These are phyloP conservation scores for Centaurea solstitialis DNA, from an alignment of 129 eudicot genomes.

Conservation along the genomic window DNA sequence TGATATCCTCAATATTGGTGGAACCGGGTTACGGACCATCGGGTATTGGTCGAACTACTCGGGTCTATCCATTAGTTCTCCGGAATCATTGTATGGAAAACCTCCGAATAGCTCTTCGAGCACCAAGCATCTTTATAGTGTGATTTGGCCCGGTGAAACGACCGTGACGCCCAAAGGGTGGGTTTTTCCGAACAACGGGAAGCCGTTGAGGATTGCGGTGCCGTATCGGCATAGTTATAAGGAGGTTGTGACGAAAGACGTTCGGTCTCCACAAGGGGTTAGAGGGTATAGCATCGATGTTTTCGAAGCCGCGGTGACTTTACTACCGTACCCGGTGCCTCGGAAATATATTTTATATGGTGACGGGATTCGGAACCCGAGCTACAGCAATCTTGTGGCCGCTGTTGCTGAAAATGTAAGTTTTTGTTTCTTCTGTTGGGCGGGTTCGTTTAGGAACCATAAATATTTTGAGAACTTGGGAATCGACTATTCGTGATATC, in stretches of 20 bases:
- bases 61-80: conserved; percentile 59
- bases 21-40: conserved; percentile 58
- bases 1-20: conserved; percentile 77
- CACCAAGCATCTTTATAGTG: conserved; percentile 56
- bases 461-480: no score
- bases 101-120: conserved; percentile 50
- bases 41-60: conserved; percentile 95
- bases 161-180: conserved; percentile 75
- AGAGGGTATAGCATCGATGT: conserved; percentile 88
- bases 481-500: no score
- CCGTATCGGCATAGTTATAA: conserved; percentile 73
- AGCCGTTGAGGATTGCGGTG: conserved; percentile 76
- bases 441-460: not conserved
- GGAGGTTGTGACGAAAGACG: conserved; percentile 65
- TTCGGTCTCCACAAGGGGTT: conserved; percentile 62
- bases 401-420: conserved; percentile 83
- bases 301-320: conserved; percentile 85
- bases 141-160: conserved; percentile 92
- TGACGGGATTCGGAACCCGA: conserved; percentile 75
- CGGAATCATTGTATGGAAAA: conserved; percentile 55
- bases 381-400: conserved; percentile 61
- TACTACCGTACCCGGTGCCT: conserved; percentile 89
- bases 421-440: not conserved
- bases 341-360: conserved; percentile 68
- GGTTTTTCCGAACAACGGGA: conserved; percentile 96